Evolutionary conservation across 768 basidiomycete species (phyloP), one percentile per base, ranked within the genome.

Genomic region (Boletales sp.): DNA sequence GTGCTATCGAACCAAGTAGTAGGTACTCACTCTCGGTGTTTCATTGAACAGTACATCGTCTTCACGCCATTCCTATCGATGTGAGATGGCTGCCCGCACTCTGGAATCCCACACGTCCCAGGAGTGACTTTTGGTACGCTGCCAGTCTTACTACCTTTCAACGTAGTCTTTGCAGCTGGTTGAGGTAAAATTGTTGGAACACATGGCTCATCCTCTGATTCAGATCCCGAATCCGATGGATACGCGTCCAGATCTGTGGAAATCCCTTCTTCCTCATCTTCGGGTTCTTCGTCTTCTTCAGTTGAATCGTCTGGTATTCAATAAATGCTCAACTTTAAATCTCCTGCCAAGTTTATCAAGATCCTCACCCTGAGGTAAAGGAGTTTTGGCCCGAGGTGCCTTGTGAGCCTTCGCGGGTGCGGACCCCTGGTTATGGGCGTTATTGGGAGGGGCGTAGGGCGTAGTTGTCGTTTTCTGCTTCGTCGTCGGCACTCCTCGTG

Each of bases 11-110:
- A 34, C 53, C 44, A 43, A 17, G 46, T 33, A 8, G 32, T 40
- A 51, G 19, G 25, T n/a, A 75, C 83, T 59, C 57, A 85, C 84
- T 86, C 82, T 55, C 82, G 72, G 65, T 84, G 83, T 48, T 75
- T 73, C 66, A 68, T 66, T 5, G 82, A 84, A 57, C 84, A 85
- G 57, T 81, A 85, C 41, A 75, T 74, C 41, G 70, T 67, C 60
- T 71, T 77, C 49, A 69, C 55, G 15, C 82, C 82, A 57, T 74
- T 72, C 52, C 71, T 68, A 64, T 83, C 78, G 56, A 80, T 70
- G 58, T 82, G 77, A 54, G 76, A 77, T 54, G 75, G 74, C 63
- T 84, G 69, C 46, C 74, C 74, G 63, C 83, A 86, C 48, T 75
- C 76, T 56, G 78, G 77, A 57, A 84, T 74, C 55, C 75, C 72